Evolutionary conservation across 768 basidiomycete species (phyloP), one percentile per base, ranked within the genome.

Genomic region (Boletus sp.): DNA sequence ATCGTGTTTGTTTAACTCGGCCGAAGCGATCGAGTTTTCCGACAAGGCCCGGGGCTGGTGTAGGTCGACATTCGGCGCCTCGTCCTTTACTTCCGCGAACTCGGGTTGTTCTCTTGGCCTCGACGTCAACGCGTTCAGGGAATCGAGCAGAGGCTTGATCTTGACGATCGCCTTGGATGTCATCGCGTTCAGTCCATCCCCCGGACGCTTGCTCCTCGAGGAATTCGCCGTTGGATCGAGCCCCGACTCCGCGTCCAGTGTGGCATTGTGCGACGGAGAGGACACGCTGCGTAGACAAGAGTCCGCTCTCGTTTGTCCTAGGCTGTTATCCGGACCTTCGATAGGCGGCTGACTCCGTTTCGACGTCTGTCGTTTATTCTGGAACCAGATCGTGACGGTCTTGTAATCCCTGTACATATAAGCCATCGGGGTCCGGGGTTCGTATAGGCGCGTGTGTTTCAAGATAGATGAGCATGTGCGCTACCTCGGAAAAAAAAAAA

Each of bases 331-430:
- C 45, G 0, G 6, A 38, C 7, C 38, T 6, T 57, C 55, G 38
- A 45, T 25, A 17, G 29, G 43, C 17, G 38, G 51, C 50, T 57
- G 66, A 47, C 54, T 47, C 25, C 68, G 65, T 53, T 76, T 77
- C 45, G 72, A 53, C 34, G 70, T 84, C 63, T 89, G 86, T 15
- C 88, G 83, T 70, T 83, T 88, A 68, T 90, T 90, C 71, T 90
- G 88, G 67, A 89, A 89, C 88, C 88, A 90, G 38, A 89, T 84
- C n/a, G 86, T 78, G 56, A 79, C 58, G 11, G 76, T 72, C 66
- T 77, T 79, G 64, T 76, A 64, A 35, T 77, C 73, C 67, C 77
- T 79, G 25, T 25, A 3, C 5, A 25, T 25, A 19, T 17, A 11
- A 15, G 23, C n/a, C 19, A 35, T 27, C 25, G 15, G 13, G 1